Base-by-base conservation (phyloP, 1,284 basidiomycete genomes). In the Chalciporus sp. region DNA sequence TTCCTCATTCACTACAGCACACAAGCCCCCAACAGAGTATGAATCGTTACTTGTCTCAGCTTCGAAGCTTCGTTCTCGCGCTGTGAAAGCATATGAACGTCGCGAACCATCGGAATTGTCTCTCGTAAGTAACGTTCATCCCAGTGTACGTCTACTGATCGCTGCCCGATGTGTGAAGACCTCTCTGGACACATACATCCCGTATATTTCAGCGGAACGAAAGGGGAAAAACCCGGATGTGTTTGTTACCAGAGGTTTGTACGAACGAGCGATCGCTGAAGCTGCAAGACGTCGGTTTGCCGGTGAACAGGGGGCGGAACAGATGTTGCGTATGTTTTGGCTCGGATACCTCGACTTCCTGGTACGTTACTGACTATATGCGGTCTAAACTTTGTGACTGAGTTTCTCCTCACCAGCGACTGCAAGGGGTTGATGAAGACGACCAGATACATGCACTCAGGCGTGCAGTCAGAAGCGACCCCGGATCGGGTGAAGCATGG, bases 1-100 rank as follows among this genome's bases (percentile, higher is more conserved):
- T 68, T 96, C 94, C 2, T 83, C 86, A 0, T 96, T 95, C 71
- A 90, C 92, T 17, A 92, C 92, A 0, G 80, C 82, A 40, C 80
- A 89, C 70, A 84, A 85, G 55, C 79, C 85, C n/a, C 77, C 87
- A 0, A 73, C 81, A 16, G 80, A 87, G 51, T 98, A 98, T 65
- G 93, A 95, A 67, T 65, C 73, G 0, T 72, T 88, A 8, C 79
- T 97, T 42, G 81, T 95, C 16, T 70, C 81, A 2, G 92, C 91
- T 1, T 92, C 92, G 23, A 88, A 90, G 68, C 70, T 79, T 31
- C 83, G 86, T 19, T 73, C 81, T 16, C 76, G 77, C 42, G 83
- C 86, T 4, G 77, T 79, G 23, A 85, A 84, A 51, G 76, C 78
- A 42, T 87, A 81, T 59, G 79, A 84, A 47, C 79, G 81, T 19